Evolutionary conservation across 176 grass and related monocot genomes (phyloP), one percentile per base, ranked within the genome.

Genomic region (Alloteropsis semialata): DNA sequence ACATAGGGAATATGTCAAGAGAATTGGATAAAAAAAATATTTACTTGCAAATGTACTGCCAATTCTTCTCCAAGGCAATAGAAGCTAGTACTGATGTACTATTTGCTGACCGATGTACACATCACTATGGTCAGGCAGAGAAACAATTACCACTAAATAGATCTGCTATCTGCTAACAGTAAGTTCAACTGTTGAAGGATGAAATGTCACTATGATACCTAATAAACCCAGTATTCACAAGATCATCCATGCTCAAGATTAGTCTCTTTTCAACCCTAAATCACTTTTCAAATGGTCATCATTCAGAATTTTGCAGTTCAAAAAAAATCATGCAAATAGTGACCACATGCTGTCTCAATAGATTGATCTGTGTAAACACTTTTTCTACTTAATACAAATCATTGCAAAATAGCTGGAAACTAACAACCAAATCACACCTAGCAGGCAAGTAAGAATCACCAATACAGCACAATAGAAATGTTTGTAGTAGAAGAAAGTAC

Each of bases 391-490:
- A 65, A 80, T 17, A 63, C 16, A 10, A 45, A 77, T 59, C 42
- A 1, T 37, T 1, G 51, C 21, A 59, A 74, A 36, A 49, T 49
- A 39, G 71, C 43, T 70, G n/a, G 38, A 75, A 75, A 66, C 37
- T 28, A 66, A 54, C 14, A 76, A 50, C 4, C 39, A 59, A 75
- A 46, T 76, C 60, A 69, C 39, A 76, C 36, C 10, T 34, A 58
- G 2, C 34, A 48, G 37, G 38, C 12, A 87, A 56, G 67, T 45
- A 74, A 46, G 58, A 67, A 81, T 6, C 19, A 60, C 25, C 49
- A 29, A 79, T 58, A 79, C 53, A 71, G 63, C 14, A 68, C 37
- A 83, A 53, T 59, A 71, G 36, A 87, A 51, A 73, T 51, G 36
- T 63, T 1, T 74, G 21, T 32, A 22, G 33, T 17, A 22, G 16